Conservation (phyloP, 2,329 filamentous ascomycete species). For the Sarocladium brachiariae region DNA sequence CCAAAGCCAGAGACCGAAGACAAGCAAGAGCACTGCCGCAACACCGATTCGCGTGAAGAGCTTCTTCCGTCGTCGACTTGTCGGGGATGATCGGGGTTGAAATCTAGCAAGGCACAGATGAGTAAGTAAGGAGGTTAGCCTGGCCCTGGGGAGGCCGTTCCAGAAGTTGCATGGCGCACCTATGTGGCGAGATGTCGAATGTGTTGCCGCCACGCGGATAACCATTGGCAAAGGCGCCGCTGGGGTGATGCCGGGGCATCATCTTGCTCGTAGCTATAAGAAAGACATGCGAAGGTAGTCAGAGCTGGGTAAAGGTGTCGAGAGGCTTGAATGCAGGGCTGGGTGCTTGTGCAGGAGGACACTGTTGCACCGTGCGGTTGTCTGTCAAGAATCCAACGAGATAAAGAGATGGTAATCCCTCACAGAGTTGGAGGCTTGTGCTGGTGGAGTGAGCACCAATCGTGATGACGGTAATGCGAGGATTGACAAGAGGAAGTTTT, state of each 20-base stretch:
- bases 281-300: constrained; percentile 2
- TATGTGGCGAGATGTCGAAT: constrained; percentile 84
- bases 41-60: constrained; percentile 62
- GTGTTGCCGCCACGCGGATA: constrained; percentile 63
- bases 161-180: constrained; percentile 46
- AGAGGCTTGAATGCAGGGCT: background rate
- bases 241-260: constrained; percentile 76
- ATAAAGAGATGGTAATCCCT: no score
- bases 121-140: background rate
- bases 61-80: constrained; percentile 65
- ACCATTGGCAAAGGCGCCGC: constrained; percentile 69
- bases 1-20: constrained; percentile 71
- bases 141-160: background rate
- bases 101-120: constrained; percentile 40
- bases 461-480: background rate
- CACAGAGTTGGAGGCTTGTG: background rate
- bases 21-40: constrained; percentile 48
- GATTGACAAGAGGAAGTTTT: background rate
- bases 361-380: background rate
- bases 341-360: background rate
- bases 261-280: constrained; percentile 40
- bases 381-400: background rate
- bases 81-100: constrained; percentile 69
- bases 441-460: background rate
- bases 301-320: background rate